phyloP scores from a whole-genome alignment of 257 asterid genomes.

The Solanum sitiens region DNA sequence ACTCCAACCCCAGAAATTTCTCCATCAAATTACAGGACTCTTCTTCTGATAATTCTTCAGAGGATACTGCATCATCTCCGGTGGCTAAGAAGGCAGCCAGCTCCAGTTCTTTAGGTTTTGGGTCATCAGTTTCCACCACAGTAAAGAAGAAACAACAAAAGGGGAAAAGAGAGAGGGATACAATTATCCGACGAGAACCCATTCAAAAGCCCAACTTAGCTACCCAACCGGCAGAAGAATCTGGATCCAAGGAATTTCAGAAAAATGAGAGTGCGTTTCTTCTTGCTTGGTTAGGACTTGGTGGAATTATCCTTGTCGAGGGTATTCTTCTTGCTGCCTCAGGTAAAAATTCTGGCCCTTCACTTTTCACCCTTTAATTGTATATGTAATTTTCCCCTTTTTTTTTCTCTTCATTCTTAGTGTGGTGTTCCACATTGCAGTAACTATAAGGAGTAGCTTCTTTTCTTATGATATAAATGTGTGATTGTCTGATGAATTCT shows the following conservation, averaged over 20 bases:
- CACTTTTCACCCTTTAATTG: not conserved
- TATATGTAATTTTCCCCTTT: not conserved
- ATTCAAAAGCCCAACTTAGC: conserved; percentile 44
- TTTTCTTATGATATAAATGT: not conserved
- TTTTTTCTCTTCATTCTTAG: not conserved
- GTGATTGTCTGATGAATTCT: not conserved
- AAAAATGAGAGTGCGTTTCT: conserved; percentile 78
- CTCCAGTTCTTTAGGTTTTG: conserved; percentile 60
- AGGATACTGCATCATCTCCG: conserved; percentile 13
- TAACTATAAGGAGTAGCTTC: not conserved
- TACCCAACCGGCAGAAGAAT: conserved; percentile 38
- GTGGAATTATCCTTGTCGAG: conserved; percentile 52
- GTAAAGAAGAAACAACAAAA: conserved; percentile 43
- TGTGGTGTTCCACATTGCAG: not conserved
- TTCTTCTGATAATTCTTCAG: conserved; percentile 22
- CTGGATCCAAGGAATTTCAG: conserved; percentile 33
- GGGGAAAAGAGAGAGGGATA: conserved; percentile 50
- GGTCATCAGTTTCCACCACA: conserved; percentile 29
- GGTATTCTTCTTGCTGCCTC: conserved; percentile 83
- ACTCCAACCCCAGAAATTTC: conserved; percentile 10
- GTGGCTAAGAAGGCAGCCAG: conserved; percentile 20
- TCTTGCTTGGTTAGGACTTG: conserved; percentile 90
- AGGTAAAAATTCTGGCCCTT: conserved; percentile 23
- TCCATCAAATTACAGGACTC: conserved; percentile 36
- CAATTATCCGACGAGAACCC: conserved; percentile 63